Evolutionary conservation across 1,284 basidiomycete genomes (phyloP).

Genomic region (Trichosporon ovoides): DNA sequence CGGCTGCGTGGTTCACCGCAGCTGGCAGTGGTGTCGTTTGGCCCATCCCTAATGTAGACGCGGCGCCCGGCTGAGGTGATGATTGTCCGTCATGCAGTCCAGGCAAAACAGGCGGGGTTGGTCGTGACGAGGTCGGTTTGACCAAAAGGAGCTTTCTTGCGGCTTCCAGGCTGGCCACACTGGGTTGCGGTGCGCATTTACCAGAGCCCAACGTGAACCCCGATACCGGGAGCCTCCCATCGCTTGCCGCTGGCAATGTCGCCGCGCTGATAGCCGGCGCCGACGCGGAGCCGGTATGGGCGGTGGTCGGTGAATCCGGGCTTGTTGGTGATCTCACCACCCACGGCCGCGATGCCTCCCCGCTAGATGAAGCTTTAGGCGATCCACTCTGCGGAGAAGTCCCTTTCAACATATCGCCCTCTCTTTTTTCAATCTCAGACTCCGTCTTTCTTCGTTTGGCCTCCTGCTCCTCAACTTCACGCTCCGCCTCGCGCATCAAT

Average conservation of each 20-base stretch:
- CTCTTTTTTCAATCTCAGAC: neutral
- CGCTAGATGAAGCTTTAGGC: neutral
- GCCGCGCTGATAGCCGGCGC: too few species aligned
- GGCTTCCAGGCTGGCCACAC: too few species aligned
- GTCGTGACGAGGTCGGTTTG: neutral
- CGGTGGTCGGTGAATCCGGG: too few species aligned
- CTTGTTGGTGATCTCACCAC: too few species aligned
- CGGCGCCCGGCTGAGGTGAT: neutral
- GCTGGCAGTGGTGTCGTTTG: neutral
- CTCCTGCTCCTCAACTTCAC: constrained; percentile 17
- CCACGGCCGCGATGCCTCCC: too few species aligned
- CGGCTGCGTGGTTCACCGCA: constrained; percentile 1
- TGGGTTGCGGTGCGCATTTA: too few species aligned
- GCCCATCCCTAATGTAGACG: neutral
- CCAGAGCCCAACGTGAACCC: constrained; percentile 4
- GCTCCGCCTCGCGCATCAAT: constrained; percentile 22
- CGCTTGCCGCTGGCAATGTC: too few species aligned
- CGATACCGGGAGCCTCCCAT: neutral
- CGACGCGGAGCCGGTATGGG: too few species aligned
- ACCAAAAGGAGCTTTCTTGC: neutral
- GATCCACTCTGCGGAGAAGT: neutral
- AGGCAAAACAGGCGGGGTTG: neutral
- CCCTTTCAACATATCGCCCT: neutral
- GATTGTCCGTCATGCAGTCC: neutral
- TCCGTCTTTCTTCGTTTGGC: constrained; percentile 10